phyloP scores from a whole-genome alignment of 75 land plant genomes.

The Isoetes taiwanensis region DNA sequence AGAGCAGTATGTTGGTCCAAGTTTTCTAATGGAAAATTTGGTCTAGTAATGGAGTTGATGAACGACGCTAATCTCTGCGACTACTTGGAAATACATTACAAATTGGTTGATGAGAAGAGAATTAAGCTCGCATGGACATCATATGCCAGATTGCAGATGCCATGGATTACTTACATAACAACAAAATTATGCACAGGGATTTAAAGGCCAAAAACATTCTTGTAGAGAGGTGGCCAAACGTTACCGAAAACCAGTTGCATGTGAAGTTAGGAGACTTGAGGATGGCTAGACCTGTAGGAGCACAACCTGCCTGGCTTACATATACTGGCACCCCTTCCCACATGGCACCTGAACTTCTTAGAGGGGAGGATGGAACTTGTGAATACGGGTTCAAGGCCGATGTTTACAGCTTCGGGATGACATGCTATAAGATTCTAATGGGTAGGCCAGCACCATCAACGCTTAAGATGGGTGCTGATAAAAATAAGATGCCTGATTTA shows the following conservation, averaged over 20 bases:
- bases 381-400: background rate
- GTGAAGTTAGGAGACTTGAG: background rate
- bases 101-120: background rate
- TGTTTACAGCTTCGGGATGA: slow-evolving; percentile 1
- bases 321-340: background rate
- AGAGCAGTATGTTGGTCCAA: background rate
- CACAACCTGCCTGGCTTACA: background rate
- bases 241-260: background rate
- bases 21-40: background rate
- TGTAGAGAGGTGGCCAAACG: background rate
- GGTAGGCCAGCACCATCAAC: background rate
- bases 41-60: background rate
- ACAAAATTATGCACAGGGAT: background rate
- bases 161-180: background rate
- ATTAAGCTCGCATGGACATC: background rate
- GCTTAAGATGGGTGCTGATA: background rate
- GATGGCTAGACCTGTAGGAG: background rate
- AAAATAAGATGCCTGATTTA: background rate
- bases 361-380: background rate
- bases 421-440: background rate
- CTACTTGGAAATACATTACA: background rate
- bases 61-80: background rate
- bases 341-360: background rate
- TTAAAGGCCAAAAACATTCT: background rate
- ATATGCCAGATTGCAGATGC: background rate